A percentile compares a stretch with the other conserved stretches of the same genome.
Conservation (phyloP, 2,329 filamentous ascomycete species). For the Sporothrix euskadiensis region DNA sequence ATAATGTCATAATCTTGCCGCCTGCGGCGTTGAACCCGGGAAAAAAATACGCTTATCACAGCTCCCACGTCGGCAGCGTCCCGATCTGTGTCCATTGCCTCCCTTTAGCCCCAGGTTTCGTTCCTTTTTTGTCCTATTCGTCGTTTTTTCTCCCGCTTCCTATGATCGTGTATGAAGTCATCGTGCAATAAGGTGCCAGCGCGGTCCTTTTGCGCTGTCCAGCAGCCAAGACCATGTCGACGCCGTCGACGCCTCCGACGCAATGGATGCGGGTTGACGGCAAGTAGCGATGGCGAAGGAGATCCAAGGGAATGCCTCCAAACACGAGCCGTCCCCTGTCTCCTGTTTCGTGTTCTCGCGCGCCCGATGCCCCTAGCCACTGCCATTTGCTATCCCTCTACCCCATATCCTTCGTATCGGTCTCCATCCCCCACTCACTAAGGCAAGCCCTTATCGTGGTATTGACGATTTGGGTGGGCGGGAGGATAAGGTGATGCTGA, state of each 20-base stretch:
- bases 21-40: not conserved
- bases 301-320: not conserved
- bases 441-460: not conserved
- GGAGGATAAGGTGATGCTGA: not conserved
- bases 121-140: not conserved
- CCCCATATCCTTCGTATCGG: not conserved
- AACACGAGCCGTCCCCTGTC: not conserved
- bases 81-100: not conserved
- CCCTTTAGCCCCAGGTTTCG: not conserved
- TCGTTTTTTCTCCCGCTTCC: not conserved
- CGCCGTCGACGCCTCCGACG: conserved; percentile 19
- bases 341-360: not conserved
- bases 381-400: not conserved
- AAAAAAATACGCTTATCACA: not conserved
- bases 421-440: not conserved
- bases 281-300: not conserved
- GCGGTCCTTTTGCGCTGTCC: not conserved
- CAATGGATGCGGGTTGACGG: conserved; percentile 1
- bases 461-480: not conserved
- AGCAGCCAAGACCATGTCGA: not conserved
- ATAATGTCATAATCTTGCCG: conserved; percentile 6
- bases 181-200: not conserved
- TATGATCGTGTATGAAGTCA: conserved; percentile 13
- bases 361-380: not conserved
- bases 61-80: not conserved